Base-by-base conservation (phyloP, 2,329 filamentous ascomycete species). In the Hymenoscyphus fructigenus region DNA sequence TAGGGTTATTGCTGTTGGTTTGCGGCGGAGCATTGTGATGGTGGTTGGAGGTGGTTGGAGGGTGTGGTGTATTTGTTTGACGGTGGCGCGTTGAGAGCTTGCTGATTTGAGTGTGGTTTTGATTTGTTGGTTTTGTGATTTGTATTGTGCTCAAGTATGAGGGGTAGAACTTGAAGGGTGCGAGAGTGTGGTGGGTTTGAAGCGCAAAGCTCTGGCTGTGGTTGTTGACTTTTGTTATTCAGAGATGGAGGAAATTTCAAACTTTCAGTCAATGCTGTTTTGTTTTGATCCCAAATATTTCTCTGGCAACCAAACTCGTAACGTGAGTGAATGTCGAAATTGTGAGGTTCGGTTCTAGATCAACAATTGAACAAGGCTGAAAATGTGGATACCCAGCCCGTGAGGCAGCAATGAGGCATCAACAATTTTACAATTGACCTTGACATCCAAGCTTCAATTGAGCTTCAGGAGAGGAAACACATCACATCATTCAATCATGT, bases 1-100 rank as follows among this genome's bases (percentile, higher is more conserved):
- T 68, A 92, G 84, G 62, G 83, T 81, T 67, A 92, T 85, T 15
- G 85, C 84, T 57, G 90, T 92, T 12, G 89, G 84, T 17, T 86
- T 84, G 57, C 89, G 85, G 71, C 88, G 86, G 70, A 90, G 86
- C 87, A 90, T 88, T 36, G 50, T 63, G n/a, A 20, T 7, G 20
- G 47, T 23, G n/a, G 47, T 14, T 7, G 44, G n/a, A 47, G 7
- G 57, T 57, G 20, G n/a, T 50, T 20, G 32, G 55, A 15, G 12
- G 61, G 10, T 34, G 12, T 59, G 20, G 14, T 32, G 26, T 53
- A 12, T 26, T 10, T 44, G 34, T 56, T 57, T 62, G 32, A 15
- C 32, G 29, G 26, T 17, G 59, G 20, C 15, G n/a, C 17, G 32
- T 59, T 58, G 63, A 36, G 20, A 44, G 47, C 17, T 20, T 61